A percentile compares a stretch with the other conserved stretches of the same genome.
Conservation (phyloP, 2,329 filamentous ascomycete genomes). For the Alternaria solani region DNA sequence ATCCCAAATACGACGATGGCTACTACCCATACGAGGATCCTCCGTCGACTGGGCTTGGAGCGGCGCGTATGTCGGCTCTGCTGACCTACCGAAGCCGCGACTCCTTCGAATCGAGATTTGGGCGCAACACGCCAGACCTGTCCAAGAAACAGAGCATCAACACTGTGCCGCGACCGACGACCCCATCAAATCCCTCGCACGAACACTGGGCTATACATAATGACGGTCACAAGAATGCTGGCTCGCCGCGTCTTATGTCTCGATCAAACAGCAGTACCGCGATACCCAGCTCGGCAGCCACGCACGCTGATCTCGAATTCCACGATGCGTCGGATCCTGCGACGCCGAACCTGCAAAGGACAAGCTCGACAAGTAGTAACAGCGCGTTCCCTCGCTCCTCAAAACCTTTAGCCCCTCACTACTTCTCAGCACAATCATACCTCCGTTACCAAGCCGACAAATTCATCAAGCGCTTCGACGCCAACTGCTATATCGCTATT, state of each 20-base stretch:
- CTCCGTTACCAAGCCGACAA: conserved; percentile 95
- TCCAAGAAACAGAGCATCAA: conserved; percentile 85
- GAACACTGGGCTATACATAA: conserved; percentile 63
- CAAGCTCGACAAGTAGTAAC: conserved; percentile 19
- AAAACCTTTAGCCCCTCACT: conserved; percentile 66
- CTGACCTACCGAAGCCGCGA: conserved; percentile 96
- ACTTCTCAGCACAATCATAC: conserved; percentile 98
- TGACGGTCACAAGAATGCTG: conserved; percentile 59
- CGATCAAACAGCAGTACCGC: conserved; percentile 46
- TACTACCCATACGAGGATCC: conserved; percentile 91
- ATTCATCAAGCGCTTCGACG: conserved; percentile 96
- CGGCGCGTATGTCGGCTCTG: conserved; percentile 94
- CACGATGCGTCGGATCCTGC: conserved; percentile 50
- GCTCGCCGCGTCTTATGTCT: conserved; percentile 53
- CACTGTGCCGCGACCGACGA: conserved; percentile 63
- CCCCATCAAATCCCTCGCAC: conserved; percentile 46
- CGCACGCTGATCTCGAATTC: conserved; percentile 58
- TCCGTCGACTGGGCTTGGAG: conserved; percentile 84
- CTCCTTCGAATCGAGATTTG: conserved; percentile 95
- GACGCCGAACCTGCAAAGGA: conserved; percentile 35
- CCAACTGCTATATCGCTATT: conserved; percentile 99
- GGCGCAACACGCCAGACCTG: conserved; percentile 88
- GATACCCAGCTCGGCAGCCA: conserved; percentile 28
- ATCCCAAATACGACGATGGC: conserved; percentile 97
- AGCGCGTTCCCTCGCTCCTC: conserved; percentile 39